Evolutionary conservation across 2,329 filamentous ascomycete genomes (phyloP).

Genomic region (Dothistroma septosporum): DNA sequence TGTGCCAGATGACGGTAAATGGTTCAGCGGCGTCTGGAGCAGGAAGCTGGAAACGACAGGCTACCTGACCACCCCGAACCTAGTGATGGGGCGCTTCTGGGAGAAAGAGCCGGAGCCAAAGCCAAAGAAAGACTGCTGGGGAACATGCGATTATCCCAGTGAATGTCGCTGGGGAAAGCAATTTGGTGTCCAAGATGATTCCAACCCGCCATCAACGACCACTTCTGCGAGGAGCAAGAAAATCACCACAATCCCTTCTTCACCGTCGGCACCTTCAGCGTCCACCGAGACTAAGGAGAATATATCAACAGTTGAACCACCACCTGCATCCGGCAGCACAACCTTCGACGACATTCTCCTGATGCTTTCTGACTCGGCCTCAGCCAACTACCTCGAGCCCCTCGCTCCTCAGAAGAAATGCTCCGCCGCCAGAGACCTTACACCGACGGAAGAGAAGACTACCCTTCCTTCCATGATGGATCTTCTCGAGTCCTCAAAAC

Average conservation of each 20-base stretch:
- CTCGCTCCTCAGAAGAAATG: constrained; percentile 8
- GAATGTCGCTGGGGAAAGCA: constrained; percentile 43
- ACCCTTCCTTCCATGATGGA: constrained; percentile 28
- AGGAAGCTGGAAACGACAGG: constrained; percentile 4
- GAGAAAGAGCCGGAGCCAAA: neutral
- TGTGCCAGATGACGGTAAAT: constrained; percentile 16
- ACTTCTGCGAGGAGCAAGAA: neutral
- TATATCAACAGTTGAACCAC: neutral
- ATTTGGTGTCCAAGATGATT: constrained; percentile 23
- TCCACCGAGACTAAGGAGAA: constrained; percentile 5
- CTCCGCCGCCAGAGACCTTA: constrained; percentile 3
- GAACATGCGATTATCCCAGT: constrained; percentile 44
- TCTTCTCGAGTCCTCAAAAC: constrained; percentile 26
- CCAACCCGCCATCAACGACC: constrained; percentile 2
- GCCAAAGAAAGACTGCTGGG: constrained; percentile 41
- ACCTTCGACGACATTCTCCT: constrained; percentile 30
- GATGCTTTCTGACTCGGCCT: constrained; percentile 8
- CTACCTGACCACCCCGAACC: neutral
- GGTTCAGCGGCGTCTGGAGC: constrained; percentile 20
- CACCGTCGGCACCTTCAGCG: neutral
- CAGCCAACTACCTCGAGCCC: constrained; percentile 18
- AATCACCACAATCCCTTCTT: neutral
- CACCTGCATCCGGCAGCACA: constrained; percentile 14
- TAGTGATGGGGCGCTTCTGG: neutral
- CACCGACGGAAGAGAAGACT: constrained; percentile 18